These are phyloP conservation scores for Podochytrium sp. DNA, from an alignment of 192 early-diverging fungal species.

Conservation along the genomic window DNA sequence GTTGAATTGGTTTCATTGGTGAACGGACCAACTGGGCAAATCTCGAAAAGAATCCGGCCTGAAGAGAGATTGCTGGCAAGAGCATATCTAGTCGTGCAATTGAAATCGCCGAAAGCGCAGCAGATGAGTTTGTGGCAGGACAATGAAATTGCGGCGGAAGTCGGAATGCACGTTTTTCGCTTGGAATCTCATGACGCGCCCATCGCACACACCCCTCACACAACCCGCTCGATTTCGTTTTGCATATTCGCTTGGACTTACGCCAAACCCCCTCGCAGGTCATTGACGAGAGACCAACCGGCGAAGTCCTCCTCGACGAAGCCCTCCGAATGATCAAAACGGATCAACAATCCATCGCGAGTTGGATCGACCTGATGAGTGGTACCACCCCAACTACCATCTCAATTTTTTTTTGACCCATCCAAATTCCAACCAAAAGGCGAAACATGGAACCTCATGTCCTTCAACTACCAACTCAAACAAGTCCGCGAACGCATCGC, in stretches of 20 bases:
- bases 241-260: too few relatives aligned
- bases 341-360: constrained; percentile 86
- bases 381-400: constrained; percentile 61
- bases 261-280: constrained; percentile 20
- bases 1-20: too few relatives aligned
- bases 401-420: constrained; percentile 9
- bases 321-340: constrained; percentile 87
- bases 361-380: constrained; percentile 98
- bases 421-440: constrained; percentile 50
- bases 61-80: too few relatives aligned
- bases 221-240: too few relatives aligned
- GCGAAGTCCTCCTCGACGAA: constrained; percentile 96
- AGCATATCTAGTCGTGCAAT: too few relatives aligned
- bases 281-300: constrained; percentile 79
- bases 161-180: too few relatives aligned
- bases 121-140: too few relatives aligned
- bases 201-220: neutral
- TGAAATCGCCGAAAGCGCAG: too few relatives aligned
- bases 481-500: constrained; percentile 95
- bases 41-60: too few relatives aligned
- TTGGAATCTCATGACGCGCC: too few relatives aligned
- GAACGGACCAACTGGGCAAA: too few relatives aligned
- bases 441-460: constrained; percentile 98
- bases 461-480: constrained; percentile 96
- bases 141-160: too few relatives aligned